These are phyloP conservation scores for Agaricus sinodeliciosus DNA, from an alignment of 768 basidiomycete species.

Conservation along the genomic window DNA sequence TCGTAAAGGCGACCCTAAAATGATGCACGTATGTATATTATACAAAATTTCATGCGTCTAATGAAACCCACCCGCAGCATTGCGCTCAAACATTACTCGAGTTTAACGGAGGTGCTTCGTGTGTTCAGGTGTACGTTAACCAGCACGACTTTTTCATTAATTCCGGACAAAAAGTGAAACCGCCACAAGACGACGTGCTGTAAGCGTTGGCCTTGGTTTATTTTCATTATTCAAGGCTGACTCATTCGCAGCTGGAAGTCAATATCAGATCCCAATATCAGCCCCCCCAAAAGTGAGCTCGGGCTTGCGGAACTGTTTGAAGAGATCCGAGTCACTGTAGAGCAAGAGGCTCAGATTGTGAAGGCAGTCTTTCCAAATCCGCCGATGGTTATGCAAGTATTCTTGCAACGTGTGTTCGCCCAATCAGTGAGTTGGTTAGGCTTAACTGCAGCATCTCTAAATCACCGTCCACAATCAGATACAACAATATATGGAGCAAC, in stretches of 20 bases:
- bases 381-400: slow-evolving; percentile 94
- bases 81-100: slow-evolving; percentile 95
- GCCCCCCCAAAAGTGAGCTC: slow-evolving; percentile 70
- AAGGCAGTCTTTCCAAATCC: slow-evolving; percentile 99
- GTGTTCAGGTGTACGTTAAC: slow-evolving; percentile 98
- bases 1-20: slow-evolving; percentile 94
- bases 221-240: not conserved
- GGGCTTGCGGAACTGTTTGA: slow-evolving; percentile 74
- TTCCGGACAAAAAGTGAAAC: slow-evolving; percentile 62
- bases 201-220: slow-evolving; percentile 18
- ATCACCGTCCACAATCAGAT: slow-evolving; percentile 47
- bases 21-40: slow-evolving; percentile 80
- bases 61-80: slow-evolving; percentile 50
- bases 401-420: slow-evolving; percentile 94
- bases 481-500: slow-evolving; percentile 91
- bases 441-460: not conserved
- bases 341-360: slow-evolving; percentile 95
- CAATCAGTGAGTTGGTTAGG: slow-evolving; percentile 65
- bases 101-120: slow-evolving; percentile 96
- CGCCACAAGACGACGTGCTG: slow-evolving; percentile 51
- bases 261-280: slow-evolving; percentile 73
- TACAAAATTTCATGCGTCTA: not conserved
- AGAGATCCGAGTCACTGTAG: slow-evolving; percentile 88
- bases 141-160: slow-evolving; percentile 99
- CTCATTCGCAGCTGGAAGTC: slow-evolving; percentile 60